phyloP scores from a whole-genome alignment of 495 filamentous ascomycete genomes.

The Penicillium daleae region DNA sequence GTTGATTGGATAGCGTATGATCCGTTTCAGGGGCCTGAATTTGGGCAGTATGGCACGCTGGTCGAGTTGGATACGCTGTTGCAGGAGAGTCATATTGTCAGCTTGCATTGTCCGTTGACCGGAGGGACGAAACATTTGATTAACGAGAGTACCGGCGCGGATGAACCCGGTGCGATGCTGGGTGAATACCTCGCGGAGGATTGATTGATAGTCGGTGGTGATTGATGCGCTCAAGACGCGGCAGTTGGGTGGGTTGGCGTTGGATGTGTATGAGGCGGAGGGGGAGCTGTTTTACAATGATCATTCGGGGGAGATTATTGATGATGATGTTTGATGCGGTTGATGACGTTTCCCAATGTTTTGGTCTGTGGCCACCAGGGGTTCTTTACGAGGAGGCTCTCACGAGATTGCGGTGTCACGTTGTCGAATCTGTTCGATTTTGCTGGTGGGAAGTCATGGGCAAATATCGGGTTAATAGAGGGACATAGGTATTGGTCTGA shows the following conservation, averaged over 20 bases:
- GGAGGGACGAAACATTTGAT: slow-evolving; percentile 64
- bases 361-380: slow-evolving; percentile 70
- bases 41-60: slow-evolving; percentile 55
- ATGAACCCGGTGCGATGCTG: slow-evolving; percentile 64
- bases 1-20: slow-evolving; percentile 62
- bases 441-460: slow-evolving; percentile 48
- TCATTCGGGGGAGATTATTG: slow-evolving; percentile 66
- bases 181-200: slow-evolving; percentile 70
- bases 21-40: slow-evolving; percentile 51
- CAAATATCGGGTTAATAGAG: slow-evolving; percentile 40
- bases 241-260: slow-evolving; percentile 68
- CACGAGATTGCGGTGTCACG: slow-evolving; percentile 63
- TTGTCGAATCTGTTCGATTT: slow-evolving; percentile 63
- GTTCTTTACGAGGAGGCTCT: slow-evolving; percentile 72
- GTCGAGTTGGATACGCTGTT: slow-evolving; percentile 59
- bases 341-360: slow-evolving; percentile 73
- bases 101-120: slow-evolving; percentile 67
- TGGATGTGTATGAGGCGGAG: slow-evolving; percentile 89
- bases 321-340: slow-evolving; percentile 70
- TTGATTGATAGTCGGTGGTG: slow-evolving; percentile 62
- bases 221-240: slow-evolving; percentile 63
- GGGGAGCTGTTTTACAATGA: slow-evolving; percentile 65
- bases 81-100: slow-evolving; percentile 60
- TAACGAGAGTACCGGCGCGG: slow-evolving; percentile 52
- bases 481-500: slow-evolving; percentile 37